Conservation (phyloP, 352 stramenopile species). For the Phytopythium helicoides region DNA sequence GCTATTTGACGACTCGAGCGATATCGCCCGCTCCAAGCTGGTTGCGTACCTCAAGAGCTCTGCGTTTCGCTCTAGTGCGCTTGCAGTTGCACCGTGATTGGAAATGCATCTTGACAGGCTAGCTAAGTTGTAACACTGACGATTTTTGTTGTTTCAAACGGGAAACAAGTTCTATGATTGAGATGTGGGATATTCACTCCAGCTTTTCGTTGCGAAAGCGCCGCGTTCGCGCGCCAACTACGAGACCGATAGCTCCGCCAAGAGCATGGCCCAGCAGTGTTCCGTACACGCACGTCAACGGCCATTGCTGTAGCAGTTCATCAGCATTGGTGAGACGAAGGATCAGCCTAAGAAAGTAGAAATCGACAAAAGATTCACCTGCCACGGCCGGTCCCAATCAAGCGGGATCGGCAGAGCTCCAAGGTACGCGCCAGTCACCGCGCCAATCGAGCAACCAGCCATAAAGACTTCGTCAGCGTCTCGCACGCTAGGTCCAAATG, state of each 20-base stretch:
- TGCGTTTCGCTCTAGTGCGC: conserved; percentile 49
- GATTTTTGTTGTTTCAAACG: no score
- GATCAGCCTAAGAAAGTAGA: no score
- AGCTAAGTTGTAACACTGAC: no score
- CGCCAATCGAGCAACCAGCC: conserved; percentile 50
- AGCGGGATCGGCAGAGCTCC: conserved; percentile 79
- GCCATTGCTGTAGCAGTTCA: conserved; percentile 91
- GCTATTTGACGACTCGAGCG: conserved; percentile 72
- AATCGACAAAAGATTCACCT: no score
- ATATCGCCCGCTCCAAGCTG: conserved; percentile 76
- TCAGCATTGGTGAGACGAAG: no score
- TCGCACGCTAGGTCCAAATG: conserved; percentile 38
- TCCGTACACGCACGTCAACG: conserved; percentile 80
- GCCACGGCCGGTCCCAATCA: conserved; percentile 87
- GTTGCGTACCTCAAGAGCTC: conserved; percentile 67
- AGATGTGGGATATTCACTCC: not conserved
- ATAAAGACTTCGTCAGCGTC: conserved; percentile 44
- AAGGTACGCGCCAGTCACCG: conserved; percentile 63
- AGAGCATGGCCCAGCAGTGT: conserved; percentile 41
- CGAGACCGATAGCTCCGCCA: conserved; percentile 32
- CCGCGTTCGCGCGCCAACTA: not conserved
- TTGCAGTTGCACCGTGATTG: conserved; percentile 9
- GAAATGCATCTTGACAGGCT: no score
- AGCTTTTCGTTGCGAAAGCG: not conserved
- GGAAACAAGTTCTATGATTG: not conserved